These are phyloP conservation scores for Paramecium pentaurelia DNA, from an alignment of 73 alveolate species.

Conservation along the genomic window DNA sequence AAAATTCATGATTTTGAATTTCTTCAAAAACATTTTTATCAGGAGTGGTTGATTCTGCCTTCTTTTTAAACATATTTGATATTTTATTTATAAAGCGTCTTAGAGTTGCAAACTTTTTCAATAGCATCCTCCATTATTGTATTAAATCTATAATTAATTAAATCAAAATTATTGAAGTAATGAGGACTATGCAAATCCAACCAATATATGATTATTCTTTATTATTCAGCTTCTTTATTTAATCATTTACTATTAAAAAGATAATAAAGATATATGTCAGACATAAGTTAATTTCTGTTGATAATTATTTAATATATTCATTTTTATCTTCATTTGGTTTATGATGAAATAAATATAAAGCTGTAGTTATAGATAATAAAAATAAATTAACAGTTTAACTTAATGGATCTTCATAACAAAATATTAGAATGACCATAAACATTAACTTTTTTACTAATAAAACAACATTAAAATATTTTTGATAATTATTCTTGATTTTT, in stretches of 20 bases:
- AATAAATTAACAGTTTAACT: neutral
- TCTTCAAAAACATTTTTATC: neutral
- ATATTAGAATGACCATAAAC: neutral
- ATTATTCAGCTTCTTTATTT: neutral
- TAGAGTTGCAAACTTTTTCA: neutral
- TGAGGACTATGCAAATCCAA: neutral
- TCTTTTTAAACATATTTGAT: neutral
- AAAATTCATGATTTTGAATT: neutral
- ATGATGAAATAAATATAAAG: neutral
- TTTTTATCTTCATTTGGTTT: neutral
- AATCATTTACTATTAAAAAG: neutral
- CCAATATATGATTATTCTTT: neutral
- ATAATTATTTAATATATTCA: conserved; percentile 11
- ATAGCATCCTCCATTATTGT: neutral
- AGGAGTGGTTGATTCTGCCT: neutral
- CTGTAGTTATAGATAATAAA: neutral
- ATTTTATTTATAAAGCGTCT: neutral
- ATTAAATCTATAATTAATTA: neutral
- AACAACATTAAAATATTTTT: neutral
- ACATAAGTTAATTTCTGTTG: neutral
- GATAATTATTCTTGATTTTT: neutral
- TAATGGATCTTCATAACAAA: neutral
- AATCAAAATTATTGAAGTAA: neutral
- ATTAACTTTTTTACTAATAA: neutral
- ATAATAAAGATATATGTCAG: neutral